Conservation (phyloP, 352 stramenopile genomes). For the Phytopythium mirpurense region DNA sequence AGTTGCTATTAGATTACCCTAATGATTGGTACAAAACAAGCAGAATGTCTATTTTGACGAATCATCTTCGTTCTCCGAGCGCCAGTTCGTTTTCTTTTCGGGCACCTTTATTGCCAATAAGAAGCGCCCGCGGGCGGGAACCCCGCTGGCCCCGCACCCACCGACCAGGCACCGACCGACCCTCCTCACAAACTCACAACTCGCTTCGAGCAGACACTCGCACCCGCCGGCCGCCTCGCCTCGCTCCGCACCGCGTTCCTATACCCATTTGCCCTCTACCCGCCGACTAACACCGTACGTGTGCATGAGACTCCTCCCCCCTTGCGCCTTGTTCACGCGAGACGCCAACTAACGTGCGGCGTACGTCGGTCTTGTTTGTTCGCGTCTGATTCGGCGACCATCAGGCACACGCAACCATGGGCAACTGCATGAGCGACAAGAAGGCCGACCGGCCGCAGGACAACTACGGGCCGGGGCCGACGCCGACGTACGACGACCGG, state of each 20-base stretch:
- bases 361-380: background rate
- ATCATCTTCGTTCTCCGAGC: slow-evolving; percentile 3
- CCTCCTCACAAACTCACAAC: too few species aligned
- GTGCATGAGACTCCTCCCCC: too few species aligned
- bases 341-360: background rate
- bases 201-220: slow-evolving; percentile 4
- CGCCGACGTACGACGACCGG: background rate
- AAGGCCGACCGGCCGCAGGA: slow-evolving; percentile 4
- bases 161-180: too few species aligned
- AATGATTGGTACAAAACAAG: too few species aligned
- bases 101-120: slow-evolving; percentile 2
- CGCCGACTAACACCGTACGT: background rate
- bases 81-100: too few species aligned
- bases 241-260: background rate
- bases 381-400: too few species aligned
- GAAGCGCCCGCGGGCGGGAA: background rate
- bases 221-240: background rate
- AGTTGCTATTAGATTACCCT: too few species aligned
- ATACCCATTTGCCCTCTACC: background rate
- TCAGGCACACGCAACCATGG: background rate
- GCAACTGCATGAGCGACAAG: slow-evolving; percentile 9
- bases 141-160: slow-evolving; percentile 1
- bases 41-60: too few species aligned
- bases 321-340: background rate
- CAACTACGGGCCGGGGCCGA: background rate